Percentiles rank a stretch among this genome's conserved stretches.
These are phyloP conservation scores for Tanacetum coccineum DNA, from an alignment of 129 eudicot genomes.

Conservation along the genomic window DNA sequence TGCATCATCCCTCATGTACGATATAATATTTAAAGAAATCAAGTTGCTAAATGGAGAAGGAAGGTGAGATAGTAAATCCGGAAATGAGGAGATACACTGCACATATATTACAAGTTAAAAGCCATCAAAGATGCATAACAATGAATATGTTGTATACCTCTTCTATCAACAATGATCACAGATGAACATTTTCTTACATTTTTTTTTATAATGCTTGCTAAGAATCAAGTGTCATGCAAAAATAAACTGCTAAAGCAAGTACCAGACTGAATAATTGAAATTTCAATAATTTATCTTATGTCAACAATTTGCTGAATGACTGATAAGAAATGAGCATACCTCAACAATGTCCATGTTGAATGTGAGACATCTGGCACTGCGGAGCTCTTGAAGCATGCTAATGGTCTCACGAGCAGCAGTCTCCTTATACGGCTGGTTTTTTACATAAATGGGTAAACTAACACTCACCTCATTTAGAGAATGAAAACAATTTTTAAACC, in stretches of 20 bases:
- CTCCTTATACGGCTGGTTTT: background rate
- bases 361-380: conserved; percentile 13
- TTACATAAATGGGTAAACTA: background rate
- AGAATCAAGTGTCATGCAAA: too few species aligned
- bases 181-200: too few species aligned
- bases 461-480: conserved; percentile 12
- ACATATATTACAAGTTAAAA: background rate
- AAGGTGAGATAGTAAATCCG: conserved; percentile 12
- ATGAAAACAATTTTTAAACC: background rate
- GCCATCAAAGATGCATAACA: background rate
- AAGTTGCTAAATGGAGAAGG: conserved; percentile 18
- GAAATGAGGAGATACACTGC: conserved; percentile 22
- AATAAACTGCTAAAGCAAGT: too few species aligned
- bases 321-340: conserved; percentile 14
- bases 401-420: conserved; percentile 7
- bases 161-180: background rate
- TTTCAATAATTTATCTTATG: too few species aligned
- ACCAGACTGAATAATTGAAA: too few species aligned
- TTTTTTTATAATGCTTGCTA: too few species aligned
- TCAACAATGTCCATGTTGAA: conserved; percentile 17
- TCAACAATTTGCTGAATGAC: background rate
- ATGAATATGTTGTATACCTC: background rate
- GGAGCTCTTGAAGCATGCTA: conserved; percentile 19
- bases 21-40: conserved; percentile 2
- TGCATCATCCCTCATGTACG: background rate